These are phyloP conservation scores for Monosporascus cannonballus DNA, from an alignment of 2,329 filamentous ascomycete species.

Conservation along the genomic window DNA sequence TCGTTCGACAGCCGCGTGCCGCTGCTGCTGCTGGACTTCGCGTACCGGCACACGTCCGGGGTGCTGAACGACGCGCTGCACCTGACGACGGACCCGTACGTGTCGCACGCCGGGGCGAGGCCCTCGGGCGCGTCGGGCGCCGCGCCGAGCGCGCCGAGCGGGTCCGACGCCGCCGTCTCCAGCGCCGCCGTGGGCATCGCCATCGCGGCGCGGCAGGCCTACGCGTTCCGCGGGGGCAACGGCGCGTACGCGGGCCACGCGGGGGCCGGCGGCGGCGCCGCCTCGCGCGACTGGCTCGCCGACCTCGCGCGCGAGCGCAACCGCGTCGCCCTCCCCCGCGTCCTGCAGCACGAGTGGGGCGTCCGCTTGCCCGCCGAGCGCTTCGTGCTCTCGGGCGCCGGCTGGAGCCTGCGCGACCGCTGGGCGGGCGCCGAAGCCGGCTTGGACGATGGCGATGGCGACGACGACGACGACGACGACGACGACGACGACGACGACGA, in stretches of 20 bases:
- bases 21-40: conserved; percentile 77
- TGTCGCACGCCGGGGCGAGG: conserved; percentile 47
- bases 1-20: conserved; percentile 79
- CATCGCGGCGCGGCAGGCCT: conserved; percentile 60
- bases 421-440: conserved; percentile 44
- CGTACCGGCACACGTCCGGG: conserved; percentile 72
- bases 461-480: conserved; percentile 30
- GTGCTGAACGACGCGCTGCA: conserved; percentile 67
- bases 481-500: conserved; percentile 31
- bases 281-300: conserved; percentile 69
- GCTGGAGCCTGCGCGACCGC: conserved; percentile 57
- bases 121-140: conserved; percentile 45
- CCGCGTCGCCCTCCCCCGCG: conserved; percentile 56
- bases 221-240: conserved; percentile 58
- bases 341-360: conserved; percentile 61
- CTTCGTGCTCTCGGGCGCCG: conserved; percentile 60
- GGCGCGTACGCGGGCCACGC: conserved; percentile 35
- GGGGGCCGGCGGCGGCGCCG: conserved; percentile 57
- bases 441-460: conserved; percentile 35
- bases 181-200: conserved; percentile 59
- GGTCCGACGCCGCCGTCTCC: conserved; percentile 39
- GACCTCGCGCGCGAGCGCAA: conserved; percentile 70
- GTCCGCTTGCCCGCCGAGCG: conserved; percentile 61
- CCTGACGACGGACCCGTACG: conserved; percentile 63
- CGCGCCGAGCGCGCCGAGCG: conserved; percentile 41